A percentile compares a stretch with the other conserved stretches of the same genome.
These are phyloP conservation scores for Solanum pennellii DNA, from an alignment of 257 asterid species.

Conservation along the genomic window DNA sequence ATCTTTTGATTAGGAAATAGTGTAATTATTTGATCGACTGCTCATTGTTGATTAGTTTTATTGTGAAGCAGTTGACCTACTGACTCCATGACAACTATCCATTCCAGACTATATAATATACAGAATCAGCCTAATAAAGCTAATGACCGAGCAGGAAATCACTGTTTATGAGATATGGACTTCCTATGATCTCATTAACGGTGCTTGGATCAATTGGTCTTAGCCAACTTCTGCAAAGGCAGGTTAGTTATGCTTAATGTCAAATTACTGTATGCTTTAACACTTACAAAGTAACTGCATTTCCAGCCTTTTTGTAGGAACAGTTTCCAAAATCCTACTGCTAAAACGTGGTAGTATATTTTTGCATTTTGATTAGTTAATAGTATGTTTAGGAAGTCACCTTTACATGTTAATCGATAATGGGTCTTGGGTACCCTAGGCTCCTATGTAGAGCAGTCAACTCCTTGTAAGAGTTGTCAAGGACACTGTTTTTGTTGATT, in stretches of 20 bases:
- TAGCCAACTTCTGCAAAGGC: conserved; percentile 84
- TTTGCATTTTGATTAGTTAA: neutral
- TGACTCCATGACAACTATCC: conserved; percentile 12
- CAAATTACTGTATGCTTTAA: neutral
- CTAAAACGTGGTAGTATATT: neutral
- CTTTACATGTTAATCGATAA: neutral
- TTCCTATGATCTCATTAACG: conserved; percentile 85
- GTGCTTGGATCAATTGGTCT: conserved; percentile 87
- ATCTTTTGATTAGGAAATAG: neutral
- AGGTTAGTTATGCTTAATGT: conserved; percentile 37
- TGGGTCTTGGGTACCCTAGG: neutral
- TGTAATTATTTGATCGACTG: neutral
- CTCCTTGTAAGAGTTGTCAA: neutral
- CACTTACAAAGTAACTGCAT: neutral
- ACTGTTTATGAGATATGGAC: conserved; percentile 79
- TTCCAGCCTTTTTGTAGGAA: neutral
- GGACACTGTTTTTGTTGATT: neutral
- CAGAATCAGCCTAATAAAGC: conserved; percentile 21
- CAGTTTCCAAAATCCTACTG: neutral
- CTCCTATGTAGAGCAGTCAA: neutral
- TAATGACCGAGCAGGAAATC: conserved; percentile 34
- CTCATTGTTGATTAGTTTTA: neutral
- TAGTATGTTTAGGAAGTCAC: neutral
- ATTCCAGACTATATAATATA: neutral
- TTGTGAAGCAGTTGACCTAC: conserved; percentile 5